Base-by-base conservation (phyloP, 1,139 yeast species). In the Scheffersomyces quercinus region DNA sequence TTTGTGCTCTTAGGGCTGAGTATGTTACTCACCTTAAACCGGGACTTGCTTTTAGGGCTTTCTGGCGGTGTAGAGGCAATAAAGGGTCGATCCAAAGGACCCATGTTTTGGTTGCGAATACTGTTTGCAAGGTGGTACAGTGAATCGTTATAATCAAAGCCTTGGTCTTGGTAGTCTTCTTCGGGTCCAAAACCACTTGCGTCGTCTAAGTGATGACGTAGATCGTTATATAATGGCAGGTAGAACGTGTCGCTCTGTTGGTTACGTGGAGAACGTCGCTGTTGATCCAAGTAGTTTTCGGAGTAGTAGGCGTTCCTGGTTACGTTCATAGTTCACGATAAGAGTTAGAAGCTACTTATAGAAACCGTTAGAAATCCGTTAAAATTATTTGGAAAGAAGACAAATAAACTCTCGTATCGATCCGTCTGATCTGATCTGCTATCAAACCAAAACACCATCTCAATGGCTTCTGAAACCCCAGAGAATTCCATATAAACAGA, bases 261-360 rank as follows among this genome's bases (percentile, higher is more conserved):
- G 36, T 44, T 40, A 11, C 43, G 39, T n/a, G 55, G 54, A 14
- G 54, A 42, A 29, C 45, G 48, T 31, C 46, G 46, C 43, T 48
- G 47, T 37, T 47, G 47, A 20, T 56, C 56, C 30, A 59, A 48
- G 41, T 56, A 60, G 41, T 51, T 54, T 10, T 56, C 47, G 31
- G 63, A 51, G 40, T 47, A 60, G 52, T 60, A 59, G 13, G 59
- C 64, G 28, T 56, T 52, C 24, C 52, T 51, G 13, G 62, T 53
- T 37, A 59, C 64, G 44, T 59, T 59, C 64, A 59, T 59, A 20
- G 26, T 6, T 20, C 5, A 20, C 26, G 26, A 20, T 20, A 20
- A 20, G 26, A 20, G 9, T 20, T 6, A 20, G 26, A 20, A 6
- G 26, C 26, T 20, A 5, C 26, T 20, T 20, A 7, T 6, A 6